Base-by-base conservation (phyloP, 2,329 filamentous ascomycete species). In the Paecilomyces dactylethromorphus region DNA sequence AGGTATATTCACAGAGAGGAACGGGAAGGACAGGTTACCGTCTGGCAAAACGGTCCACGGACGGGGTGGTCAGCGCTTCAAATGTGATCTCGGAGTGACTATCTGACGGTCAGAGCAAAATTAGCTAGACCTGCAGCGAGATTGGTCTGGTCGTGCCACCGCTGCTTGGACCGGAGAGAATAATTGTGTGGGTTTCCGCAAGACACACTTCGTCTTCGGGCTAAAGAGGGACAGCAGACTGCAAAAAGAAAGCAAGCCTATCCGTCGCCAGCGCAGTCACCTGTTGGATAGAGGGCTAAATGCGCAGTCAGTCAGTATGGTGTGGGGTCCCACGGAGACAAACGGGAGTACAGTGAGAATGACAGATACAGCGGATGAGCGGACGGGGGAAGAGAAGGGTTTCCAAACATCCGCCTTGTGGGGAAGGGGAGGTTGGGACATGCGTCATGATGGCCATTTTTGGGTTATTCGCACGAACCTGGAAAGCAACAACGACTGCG, bases 361-460 rank as follows among this genome's bases (percentile, higher is more conserved):
- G 26, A 56, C 35, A 57, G 52, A 54, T 49, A 55, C 52, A 58
- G 60, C 56, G 64, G 62, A 62, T 63, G 65, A 62, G 63, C 65
- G 58, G 59, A 56, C 59, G 64, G 61, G 56, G 49, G 54, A 53
- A 61, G 57, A 52, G 63, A 63, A 64, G 62, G 61, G 58, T 60
- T 54, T 56, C 63, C 61, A 57, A 68, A 59, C 62, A 58, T 60
- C 59, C 58, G 61, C 50, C 55, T 53, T 54, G 55, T 52, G 33
- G 58, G 56, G 59, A 55, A 59, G 58, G 55, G 59, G 58, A 51
- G 49, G 53, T 56, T 61, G 57, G 63, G 68, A 65, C 69, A 72
- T 73, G 71, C 71, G 71, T 73, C 71, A 73, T 73, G 66, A 69
- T 68, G 65, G 65, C 63, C 65, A 61, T 63, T 52, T 29, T 24